Conservation (phyloP, 2,329 filamentous ascomycete genomes). For the Fusarium goolgardi region DNA sequence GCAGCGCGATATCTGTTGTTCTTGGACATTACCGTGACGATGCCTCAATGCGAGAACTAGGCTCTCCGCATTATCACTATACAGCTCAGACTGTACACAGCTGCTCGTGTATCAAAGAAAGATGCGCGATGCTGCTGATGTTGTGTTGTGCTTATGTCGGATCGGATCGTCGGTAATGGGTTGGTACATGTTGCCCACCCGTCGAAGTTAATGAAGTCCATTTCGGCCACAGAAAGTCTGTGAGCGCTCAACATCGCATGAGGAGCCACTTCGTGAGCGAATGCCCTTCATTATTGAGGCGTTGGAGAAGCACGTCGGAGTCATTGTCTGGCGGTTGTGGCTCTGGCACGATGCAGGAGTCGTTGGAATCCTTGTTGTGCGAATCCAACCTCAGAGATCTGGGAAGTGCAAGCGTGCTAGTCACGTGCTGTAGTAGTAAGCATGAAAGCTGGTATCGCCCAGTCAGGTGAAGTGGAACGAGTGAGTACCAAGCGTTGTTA, state of each 20-base stretch:
- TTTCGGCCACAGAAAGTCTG: constrained; percentile 7
- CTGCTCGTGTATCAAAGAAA: background rate
- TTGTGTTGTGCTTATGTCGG: constrained; percentile 23
- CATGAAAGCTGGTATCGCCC: background rate
- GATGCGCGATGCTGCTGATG: constrained; percentile 6
- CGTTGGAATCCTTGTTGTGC: constrained; percentile 41
- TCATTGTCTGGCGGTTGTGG: constrained; percentile 34
- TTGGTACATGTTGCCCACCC: constrained; percentile 16
- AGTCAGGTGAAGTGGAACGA: background rate
- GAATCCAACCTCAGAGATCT: constrained; percentile 25
- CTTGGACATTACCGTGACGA: constrained; percentile 5
- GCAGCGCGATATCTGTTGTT: constrained; percentile 20
- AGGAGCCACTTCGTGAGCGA: background rate
- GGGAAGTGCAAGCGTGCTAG: constrained; percentile 24
- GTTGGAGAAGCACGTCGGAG: constrained; percentile 20
- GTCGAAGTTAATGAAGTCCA: background rate
- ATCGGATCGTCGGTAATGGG: constrained; percentile 39
- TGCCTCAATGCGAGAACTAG: background rate
- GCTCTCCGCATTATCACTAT: background rate
- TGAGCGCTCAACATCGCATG: constrained; percentile 4
- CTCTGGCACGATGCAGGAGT: constrained; percentile 42
- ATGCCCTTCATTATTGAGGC: constrained; percentile 13
- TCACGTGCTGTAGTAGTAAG: constrained; percentile 35
- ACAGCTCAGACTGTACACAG: background rate
- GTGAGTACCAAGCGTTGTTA: background rate